Conservation (phyloP, 345 rosid species). For the Noccaea caerulescens region DNA sequence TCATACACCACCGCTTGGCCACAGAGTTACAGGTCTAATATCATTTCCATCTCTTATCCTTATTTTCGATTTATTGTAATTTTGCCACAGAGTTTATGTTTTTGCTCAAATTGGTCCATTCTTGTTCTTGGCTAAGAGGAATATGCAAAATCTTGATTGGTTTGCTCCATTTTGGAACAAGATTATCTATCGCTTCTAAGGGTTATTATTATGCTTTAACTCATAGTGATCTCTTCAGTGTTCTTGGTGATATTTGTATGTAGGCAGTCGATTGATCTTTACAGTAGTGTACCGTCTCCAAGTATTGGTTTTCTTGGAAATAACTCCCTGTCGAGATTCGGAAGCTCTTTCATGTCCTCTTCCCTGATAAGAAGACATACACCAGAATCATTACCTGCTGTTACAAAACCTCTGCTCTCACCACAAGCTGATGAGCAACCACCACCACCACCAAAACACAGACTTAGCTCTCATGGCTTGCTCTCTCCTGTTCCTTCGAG, state of each 20-base stretch:
- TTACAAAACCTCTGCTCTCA: conserved; percentile 57
- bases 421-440: conserved; percentile 46
- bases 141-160: background rate
- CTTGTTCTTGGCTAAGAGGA: background rate
- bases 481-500: conserved; percentile 56
- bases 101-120: conserved; percentile 3
- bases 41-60: background rate
- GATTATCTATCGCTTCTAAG: background rate
- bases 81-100: conserved; percentile 7
- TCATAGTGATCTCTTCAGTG: background rate
- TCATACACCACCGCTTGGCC: conserved; percentile 91
- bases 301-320: conserved; percentile 67
- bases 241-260: conserved; percentile 38
- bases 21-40: conserved; percentile 85
- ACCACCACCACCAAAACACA: conserved; percentile 43
- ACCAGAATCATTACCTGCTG: conserved; percentile 58
- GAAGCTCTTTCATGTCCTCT: conserved; percentile 77
- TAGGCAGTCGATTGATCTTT: conserved; percentile 94
- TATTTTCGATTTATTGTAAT: background rate
- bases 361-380: conserved; percentile 69
- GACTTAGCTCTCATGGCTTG: conserved; percentile 59
- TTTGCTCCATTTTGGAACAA: background rate
- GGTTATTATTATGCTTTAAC: too few species aligned
- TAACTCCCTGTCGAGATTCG: conserved; percentile 61
- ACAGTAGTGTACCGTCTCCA: conserved; percentile 91